phyloP scores from a whole-genome alignment of 805 yeast genomes.

The Cyberlindnera euphorbiae region DNA sequence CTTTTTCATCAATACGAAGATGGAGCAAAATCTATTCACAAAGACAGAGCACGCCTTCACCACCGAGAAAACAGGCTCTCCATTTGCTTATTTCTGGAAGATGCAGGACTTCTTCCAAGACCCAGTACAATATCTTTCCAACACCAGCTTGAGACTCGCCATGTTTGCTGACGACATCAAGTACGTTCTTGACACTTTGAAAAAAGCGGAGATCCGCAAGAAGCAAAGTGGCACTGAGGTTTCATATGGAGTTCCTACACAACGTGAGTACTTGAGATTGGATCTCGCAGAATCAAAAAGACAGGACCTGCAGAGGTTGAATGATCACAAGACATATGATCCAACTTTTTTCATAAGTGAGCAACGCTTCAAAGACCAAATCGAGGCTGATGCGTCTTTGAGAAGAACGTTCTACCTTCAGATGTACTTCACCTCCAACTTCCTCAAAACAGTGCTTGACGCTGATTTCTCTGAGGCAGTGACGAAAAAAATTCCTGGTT shows the following conservation, averaged over 20 bases:
- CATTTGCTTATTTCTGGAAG: conserved; percentile 16
- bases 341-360: conserved; percentile 17
- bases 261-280: neutral
- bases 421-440: conserved; percentile 2
- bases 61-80: neutral
- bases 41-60: conserved; percentile 5
- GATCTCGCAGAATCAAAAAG: neutral
- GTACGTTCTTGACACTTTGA: neutral
- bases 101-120: conserved; percentile 18
- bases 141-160: neutral
- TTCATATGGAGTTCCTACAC: neutral
- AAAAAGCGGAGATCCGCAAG: conserved; percentile 6
- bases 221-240: neutral
- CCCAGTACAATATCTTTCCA: conserved; percentile 8
- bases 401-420: conserved; percentile 17
- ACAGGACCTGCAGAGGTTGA: conserved; percentile 9
- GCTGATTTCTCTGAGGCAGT: neutral
- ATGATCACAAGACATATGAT: conserved; percentile 13
- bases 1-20: conserved; percentile 14
- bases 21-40: conserved; percentile 14
- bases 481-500: neutral
- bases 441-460: conserved; percentile 1
- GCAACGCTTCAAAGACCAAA: conserved; percentile 14
- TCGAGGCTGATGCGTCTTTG: conserved; percentile 13
- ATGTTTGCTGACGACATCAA: neutral